Conservation (phyloP, 2,329 filamentous ascomycete genomes). For the Fusarium solani-melongenae region DNA sequence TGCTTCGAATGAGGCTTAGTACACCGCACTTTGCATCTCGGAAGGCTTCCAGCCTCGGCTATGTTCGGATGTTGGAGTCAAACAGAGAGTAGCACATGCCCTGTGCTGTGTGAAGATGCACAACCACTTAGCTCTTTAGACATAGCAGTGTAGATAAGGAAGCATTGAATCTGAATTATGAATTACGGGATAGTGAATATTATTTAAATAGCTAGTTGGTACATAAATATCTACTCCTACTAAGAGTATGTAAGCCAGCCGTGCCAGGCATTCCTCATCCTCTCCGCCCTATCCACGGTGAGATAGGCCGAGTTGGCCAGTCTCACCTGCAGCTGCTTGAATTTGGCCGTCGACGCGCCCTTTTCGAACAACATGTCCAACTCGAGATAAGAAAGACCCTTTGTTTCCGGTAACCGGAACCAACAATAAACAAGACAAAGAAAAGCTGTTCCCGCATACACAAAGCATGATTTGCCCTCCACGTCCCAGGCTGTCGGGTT, state of each 20-base stretch:
- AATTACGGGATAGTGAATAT: background rate
- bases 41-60: background rate
- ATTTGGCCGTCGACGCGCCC: slow-evolving; percentile 39
- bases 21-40: background rate
- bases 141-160: background rate
- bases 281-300: slow-evolving; percentile 26
- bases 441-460: slow-evolving; percentile 34
- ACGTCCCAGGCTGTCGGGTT: slow-evolving; percentile 44
- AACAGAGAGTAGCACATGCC: background rate
- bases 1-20: background rate
- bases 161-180: background rate
- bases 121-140: background rate
- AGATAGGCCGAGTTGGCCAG: slow-evolving; percentile 33
- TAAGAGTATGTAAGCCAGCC: slow-evolving; percentile 39
- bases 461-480: slow-evolving; percentile 42
- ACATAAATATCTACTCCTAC: background rate
- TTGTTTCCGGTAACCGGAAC: slow-evolving; percentile 44
- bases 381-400: slow-evolving; percentile 40
- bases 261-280: slow-evolving; percentile 40
- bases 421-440: slow-evolving; percentile 42
- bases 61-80: background rate
- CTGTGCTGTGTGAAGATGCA: background rate
- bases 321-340: slow-evolving; percentile 45
- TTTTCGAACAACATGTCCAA: slow-evolving; percentile 46
- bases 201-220: background rate